Percentiles rank a stretch among this genome's conserved stretches.
phyloP scores from a whole-genome alignment of 169 alveolate genomes.

The Pseudocohnilembus persalinus region DNA sequence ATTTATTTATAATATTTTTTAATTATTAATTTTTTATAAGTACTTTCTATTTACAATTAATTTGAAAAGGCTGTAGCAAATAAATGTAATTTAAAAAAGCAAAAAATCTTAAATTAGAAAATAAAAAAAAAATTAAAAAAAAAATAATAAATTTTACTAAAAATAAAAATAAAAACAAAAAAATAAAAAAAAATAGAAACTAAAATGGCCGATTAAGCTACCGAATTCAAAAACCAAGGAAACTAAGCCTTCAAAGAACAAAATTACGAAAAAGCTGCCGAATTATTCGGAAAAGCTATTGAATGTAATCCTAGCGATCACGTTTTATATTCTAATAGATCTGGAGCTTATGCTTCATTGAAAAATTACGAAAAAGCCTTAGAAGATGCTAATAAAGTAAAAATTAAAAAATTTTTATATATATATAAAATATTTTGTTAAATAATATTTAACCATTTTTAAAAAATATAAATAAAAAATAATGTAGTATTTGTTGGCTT shows the following conservation, averaged over 20 bases:
- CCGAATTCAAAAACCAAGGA: constrained; percentile 89
- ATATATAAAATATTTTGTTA: background rate
- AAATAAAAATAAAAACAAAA: background rate
- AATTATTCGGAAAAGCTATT: constrained; percentile 92
- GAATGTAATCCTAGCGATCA: constrained; percentile 89
- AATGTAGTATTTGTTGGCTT: too few relatives aligned
- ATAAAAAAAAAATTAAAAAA: too few relatives aligned
- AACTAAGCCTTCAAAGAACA: constrained; percentile 92
- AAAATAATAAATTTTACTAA: background rate
- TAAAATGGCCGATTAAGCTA: constrained; percentile 56
- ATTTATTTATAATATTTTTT: too few relatives aligned
- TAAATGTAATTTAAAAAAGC: too few relatives aligned
- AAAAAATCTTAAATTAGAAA: too few relatives aligned
- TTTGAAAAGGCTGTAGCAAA: too few relatives aligned
- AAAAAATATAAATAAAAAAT: too few relatives aligned
- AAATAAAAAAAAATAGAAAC: too few relatives aligned
- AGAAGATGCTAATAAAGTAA: constrained; percentile 83
- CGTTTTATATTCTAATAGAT: constrained; percentile 93
- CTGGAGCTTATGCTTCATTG: constrained; percentile 92
- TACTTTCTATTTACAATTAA: too few relatives aligned
- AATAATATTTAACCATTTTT: too few relatives aligned
- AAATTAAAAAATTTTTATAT: too few relatives aligned
- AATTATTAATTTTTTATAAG: too few relatives aligned
- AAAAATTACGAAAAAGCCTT: constrained; percentile 89
- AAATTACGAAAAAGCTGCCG: constrained; percentile 92